Base-by-base conservation (phyloP, 352 stramenopile species). In the Phytopythium cucurbitacearum region DNA sequence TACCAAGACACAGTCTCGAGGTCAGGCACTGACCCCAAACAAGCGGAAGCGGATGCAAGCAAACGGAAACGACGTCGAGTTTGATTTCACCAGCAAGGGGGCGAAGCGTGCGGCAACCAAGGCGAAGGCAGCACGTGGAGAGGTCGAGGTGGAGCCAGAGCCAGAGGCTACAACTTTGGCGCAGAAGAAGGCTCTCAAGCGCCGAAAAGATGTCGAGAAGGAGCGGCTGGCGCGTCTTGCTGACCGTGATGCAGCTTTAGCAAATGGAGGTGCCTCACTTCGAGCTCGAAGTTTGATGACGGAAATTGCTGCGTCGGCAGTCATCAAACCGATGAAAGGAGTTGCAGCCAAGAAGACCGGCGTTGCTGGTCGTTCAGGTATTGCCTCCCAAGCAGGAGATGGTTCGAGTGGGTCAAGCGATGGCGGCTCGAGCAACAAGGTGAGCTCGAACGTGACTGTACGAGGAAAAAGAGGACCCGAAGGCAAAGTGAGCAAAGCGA, bases 31-130 rank as follows among this genome's bases (percentile, higher is more conserved):
- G 48, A 71, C 53, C 34, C 49, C 53, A 2, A 53, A 65, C 47
- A 70, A 74, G 44, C 52, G 57, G 15, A 65, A 53, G 64, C 21
- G 39, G 34, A 48, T 50, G 54, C 42, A 71, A 67, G 51, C 64
- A 60, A 33, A 62, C 56, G 38, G 56, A 44, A 0, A 45, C 39
- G 35, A 54, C 65, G 5, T 81, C 5, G 75, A 81, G 45, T 85
- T 85, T 15, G 66, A 85, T 32, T 85, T 85, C 38, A 70, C 71
- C 8, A 72, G 69, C 39, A 69, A 65, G 21, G 73, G 70, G 42
- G 71, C 65, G 13, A 69, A 64, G 36, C 62, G 62, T 33, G 64
- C 74, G 39, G 59, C 52, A 7, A 68, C 68, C 37, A 54, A 48
- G n/a, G 56, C 41, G 8, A 59, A 69, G 21, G 67, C 53, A 7